phyloP scores from a whole-genome alignment of 768 basidiomycete genomes.

The Glaciozyma martinii region DNA sequence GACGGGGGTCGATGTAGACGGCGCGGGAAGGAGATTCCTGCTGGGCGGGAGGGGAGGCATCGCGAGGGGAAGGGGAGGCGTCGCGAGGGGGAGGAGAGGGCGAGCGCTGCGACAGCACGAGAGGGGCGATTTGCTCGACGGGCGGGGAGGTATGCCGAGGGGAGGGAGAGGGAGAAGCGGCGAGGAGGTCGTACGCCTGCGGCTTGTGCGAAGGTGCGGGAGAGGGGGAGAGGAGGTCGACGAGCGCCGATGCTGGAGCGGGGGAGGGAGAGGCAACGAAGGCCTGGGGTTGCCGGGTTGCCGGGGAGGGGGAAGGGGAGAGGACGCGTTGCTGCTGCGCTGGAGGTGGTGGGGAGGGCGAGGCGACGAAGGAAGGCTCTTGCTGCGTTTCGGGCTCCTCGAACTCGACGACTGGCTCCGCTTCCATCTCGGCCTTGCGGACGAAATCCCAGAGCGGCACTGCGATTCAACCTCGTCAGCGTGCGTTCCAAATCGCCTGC shows the following conservation, averaged over 20 bases:
- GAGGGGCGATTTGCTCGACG: too few species aligned
- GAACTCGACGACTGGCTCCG: neutral
- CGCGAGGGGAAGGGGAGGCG: neutral
- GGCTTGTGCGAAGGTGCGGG: neutral
- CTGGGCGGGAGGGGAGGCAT: neutral
- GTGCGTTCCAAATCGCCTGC: neutral
- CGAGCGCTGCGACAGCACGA: too few species aligned
- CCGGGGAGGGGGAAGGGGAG: neutral
- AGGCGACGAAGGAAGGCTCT: constrained; percentile 34
- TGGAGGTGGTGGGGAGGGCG: neutral
- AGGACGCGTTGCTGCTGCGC: neutral
- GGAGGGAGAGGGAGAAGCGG: too few species aligned
- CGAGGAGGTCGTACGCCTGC: neutral
- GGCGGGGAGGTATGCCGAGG: too few species aligned
- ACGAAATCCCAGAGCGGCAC: constrained; percentile 23
- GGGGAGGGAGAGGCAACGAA: neutral
- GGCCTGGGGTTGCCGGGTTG: neutral
- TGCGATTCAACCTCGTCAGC: neutral
- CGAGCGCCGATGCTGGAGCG: neutral
- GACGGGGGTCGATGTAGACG: constrained; percentile 2
- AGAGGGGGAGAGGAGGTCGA: neutral
- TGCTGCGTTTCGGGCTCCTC: constrained; percentile 49
- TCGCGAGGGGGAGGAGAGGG: too few species aligned
- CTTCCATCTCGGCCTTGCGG: constrained; percentile 1
- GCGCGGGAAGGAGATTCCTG: neutral